Percentiles rank a stretch among this genome's conserved stretches.
phyloP scores from a whole-genome alignment of 2,329 filamentous ascomycete genomes.

The Colletotrichum viniferum region DNA sequence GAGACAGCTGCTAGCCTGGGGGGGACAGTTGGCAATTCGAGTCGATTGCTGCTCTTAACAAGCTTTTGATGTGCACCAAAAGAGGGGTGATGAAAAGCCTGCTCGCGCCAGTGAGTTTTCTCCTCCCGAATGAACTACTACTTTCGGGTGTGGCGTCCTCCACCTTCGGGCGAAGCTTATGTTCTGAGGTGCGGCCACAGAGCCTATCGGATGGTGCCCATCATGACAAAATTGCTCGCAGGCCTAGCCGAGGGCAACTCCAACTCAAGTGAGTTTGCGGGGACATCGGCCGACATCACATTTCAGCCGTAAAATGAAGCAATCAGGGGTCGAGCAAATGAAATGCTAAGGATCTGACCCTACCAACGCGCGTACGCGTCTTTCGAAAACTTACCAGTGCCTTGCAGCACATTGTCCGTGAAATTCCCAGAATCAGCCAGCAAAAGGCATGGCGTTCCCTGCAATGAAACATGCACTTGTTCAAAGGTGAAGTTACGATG shows the following conservation, averaged over 20 bases:
- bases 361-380: not conserved
- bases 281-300: not conserved
- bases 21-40: not conserved
- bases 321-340: not conserved
- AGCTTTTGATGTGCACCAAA: not conserved
- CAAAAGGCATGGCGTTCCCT: not conserved
- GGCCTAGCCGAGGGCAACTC: not conserved
- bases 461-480: not conserved
- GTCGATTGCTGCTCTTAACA: not conserved
- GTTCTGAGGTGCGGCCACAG: not conserved
- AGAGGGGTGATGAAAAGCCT: not conserved
- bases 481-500: not conserved
- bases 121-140: not conserved
- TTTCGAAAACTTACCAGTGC: not conserved
- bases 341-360: not conserved
- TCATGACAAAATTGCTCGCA: not conserved
- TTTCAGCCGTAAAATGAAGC: not conserved
- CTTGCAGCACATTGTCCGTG: not conserved
- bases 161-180: not conserved
- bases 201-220: not conserved
- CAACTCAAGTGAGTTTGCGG: not conserved
- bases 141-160: not conserved
- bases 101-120: not conserved
- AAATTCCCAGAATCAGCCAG: not conserved
- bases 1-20: accelerated